Evolutionary conservation across 305 asterid species (phyloP).

Genomic region (Caryopteris hybrid): DNA sequence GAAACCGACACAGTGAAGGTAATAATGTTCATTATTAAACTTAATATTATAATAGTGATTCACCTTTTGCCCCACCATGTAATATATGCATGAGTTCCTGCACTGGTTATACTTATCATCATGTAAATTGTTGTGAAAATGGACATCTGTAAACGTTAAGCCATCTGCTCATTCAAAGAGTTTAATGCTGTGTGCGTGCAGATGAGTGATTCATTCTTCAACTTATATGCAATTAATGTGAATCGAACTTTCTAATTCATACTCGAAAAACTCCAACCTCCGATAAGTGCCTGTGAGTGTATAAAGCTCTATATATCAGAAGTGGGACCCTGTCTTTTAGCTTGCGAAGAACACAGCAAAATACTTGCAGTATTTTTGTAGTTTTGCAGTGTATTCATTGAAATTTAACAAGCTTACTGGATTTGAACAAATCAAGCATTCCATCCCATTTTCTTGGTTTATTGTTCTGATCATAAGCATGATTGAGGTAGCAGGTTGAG

Average conservation of each 20-base stretch:
- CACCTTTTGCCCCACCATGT: neutral
- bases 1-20: slow-evolving; percentile 77
- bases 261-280: neutral
- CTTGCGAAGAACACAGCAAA: neutral
- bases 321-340: neutral
- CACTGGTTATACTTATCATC: neutral
- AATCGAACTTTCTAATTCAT: neutral
- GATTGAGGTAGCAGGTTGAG: slow-evolving; percentile 41
- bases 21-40: neutral
- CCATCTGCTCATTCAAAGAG: neutral
- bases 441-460: neutral
- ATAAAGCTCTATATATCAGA: neutral
- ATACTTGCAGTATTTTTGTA: neutral
- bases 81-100: slow-evolving; percentile 2
- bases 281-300: no score
- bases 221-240: neutral
- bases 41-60: neutral
- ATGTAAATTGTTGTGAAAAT: neutral
- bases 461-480: slow-evolving; percentile 8
- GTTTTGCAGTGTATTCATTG: neutral
- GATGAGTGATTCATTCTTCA: neutral
- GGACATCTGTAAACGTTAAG: neutral
- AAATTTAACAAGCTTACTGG: no score
- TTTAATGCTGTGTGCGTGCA: neutral
- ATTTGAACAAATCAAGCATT: neutral